Percentiles rank a stretch among this genome's conserved stretches.
Evolutionary conservation across 495 filamentous ascomycete genomes (phyloP).

Genomic region (Aspergillus panamensis): DNA sequence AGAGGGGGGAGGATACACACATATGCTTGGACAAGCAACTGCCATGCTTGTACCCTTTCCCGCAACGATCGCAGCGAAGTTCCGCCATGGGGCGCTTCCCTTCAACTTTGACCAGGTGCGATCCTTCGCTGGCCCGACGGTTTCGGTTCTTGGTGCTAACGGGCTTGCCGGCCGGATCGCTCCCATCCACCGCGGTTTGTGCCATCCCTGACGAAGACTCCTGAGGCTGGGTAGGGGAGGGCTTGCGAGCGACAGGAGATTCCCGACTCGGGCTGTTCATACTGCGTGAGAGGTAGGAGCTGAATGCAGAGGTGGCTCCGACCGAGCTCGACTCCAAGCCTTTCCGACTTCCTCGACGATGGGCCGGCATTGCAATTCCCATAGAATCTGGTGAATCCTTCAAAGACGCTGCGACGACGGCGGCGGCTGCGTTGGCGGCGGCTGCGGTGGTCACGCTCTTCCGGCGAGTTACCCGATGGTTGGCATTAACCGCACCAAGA

Average conservation of each 20-base stretch:
- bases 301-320: constrained; percentile 35
- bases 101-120: constrained; percentile 69
- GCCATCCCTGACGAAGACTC: constrained; percentile 33
- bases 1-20: constrained; percentile 67
- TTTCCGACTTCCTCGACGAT: constrained; percentile 45
- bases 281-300: constrained; percentile 43
- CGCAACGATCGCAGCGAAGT: constrained; percentile 95
- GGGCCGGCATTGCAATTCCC: constrained; percentile 35
- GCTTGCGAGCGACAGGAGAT: constrained; percentile 49
- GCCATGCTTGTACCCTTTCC: constrained; percentile 99
- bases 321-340: constrained; percentile 45
- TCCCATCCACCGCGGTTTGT: constrained; percentile 17
- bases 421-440: constrained; percentile 68
- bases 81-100: constrained; percentile 74
- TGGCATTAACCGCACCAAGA: constrained; percentile 70
- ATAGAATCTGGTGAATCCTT: constrained; percentile 54
- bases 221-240: constrained; percentile 45
- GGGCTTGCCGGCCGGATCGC: constrained; percentile 38
- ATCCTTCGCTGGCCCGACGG: constrained; percentile 82
- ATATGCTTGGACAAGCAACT: constrained; percentile 99
- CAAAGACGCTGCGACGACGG: constrained; percentile 71
- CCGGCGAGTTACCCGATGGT: constrained; percentile 82
- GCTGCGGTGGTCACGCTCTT: constrained; percentile 87
- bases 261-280: constrained; percentile 54
- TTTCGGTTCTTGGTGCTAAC: constrained; percentile 65